phyloP scores from a whole-genome alignment of 2,329 filamentous ascomycete species.

The Beauveria australis region DNA sequence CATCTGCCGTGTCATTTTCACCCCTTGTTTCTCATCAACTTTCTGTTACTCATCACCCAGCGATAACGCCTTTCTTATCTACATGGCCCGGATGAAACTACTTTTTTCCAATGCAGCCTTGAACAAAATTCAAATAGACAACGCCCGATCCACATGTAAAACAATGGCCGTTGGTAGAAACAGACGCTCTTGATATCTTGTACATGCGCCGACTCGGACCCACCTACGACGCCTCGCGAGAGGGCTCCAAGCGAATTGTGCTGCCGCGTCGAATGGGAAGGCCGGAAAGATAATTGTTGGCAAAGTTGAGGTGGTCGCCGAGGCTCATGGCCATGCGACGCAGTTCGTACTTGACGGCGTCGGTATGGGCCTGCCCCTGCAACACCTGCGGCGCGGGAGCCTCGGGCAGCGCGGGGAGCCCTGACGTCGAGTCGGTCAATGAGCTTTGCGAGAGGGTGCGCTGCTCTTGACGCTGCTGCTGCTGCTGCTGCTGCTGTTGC shows the following conservation, averaged over 20 bases:
- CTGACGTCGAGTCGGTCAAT: not conserved
- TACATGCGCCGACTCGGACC: too few relatives aligned
- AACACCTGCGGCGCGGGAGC: conserved; percentile 44
- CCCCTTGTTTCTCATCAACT: not conserved
- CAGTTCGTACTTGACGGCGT: conserved; percentile 44
- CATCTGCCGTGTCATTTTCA: not conserved
- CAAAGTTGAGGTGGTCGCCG: conserved; percentile 38
- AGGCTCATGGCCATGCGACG: conserved; percentile 42
- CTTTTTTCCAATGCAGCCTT: not conserved
- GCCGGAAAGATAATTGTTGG: conserved; percentile 35
- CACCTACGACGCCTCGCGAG: conserved; percentile 14
- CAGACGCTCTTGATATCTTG: too few relatives aligned
- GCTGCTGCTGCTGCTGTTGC: conserved; percentile 16
- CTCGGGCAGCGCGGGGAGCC: conserved; percentile 31
- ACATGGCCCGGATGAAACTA: not conserved
- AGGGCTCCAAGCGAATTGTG: conserved; percentile 21
- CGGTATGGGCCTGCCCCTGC: conserved; percentile 43
- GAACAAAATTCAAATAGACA: too few relatives aligned
- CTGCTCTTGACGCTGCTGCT: conserved; percentile 15
- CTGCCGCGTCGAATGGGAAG: conserved; percentile 30
- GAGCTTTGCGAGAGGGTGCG: conserved; percentile 14
- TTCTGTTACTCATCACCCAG: not conserved
- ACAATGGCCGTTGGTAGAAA: too few relatives aligned
- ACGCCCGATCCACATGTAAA: too few relatives aligned
- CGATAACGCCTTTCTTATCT: not conserved